A percentile compares a stretch with the other conserved stretches of the same genome.
Evolutionary conservation across 129 eudicot genomes (phyloP).

Genomic region (Escallonia herrerae): DNA sequence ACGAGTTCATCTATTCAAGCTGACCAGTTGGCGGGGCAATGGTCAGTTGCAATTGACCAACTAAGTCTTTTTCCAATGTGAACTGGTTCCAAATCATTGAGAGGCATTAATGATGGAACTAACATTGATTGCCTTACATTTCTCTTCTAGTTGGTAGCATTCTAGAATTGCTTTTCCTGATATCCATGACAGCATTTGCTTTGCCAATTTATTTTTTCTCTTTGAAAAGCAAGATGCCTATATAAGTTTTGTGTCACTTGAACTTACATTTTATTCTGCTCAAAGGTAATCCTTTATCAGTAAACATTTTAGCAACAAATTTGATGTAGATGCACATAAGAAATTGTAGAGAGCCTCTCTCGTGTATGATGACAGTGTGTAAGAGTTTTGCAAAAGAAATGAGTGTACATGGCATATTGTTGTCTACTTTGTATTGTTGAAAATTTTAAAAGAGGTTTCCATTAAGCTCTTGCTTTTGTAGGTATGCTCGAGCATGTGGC

Average conservation of each 20-base stretch:
- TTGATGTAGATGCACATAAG: too few species aligned
- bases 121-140: neutral
- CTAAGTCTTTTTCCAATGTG: too few species aligned
- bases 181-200: neutral
- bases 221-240: neutral
- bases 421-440: too few species aligned
- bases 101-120: neutral
- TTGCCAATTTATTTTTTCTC: neutral
- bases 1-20: constrained; percentile 59
- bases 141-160: neutral
- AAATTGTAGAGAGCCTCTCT: too few species aligned
- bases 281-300: too few species aligned
- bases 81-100: neutral
- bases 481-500: constrained; percentile 77
- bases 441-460: too few species aligned
- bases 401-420: too few species aligned
- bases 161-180: neutral
- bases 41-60: constrained; percentile 17
- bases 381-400: too few species aligned
- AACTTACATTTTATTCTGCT: too few species aligned
- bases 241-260: too few species aligned
- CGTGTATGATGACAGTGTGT: too few species aligned
- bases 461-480: constrained; percentile 7
- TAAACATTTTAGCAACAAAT: too few species aligned
- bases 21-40: constrained; percentile 69